Conservation (phyloP, 345 rosid species). For the Acer campestre region DNA sequence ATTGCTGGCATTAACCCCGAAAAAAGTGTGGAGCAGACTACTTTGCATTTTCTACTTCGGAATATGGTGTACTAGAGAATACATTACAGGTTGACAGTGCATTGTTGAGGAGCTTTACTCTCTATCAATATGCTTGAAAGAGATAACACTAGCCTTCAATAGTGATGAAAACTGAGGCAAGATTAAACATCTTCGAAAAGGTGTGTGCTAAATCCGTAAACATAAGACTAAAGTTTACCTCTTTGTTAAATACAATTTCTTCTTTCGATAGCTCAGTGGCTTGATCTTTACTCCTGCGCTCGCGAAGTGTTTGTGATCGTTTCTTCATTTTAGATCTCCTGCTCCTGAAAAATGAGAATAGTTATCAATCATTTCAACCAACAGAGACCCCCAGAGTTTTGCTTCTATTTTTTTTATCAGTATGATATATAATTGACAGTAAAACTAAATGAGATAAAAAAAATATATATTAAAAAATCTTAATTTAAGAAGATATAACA, state of each 20-base stretch:
- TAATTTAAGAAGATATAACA: not conserved
- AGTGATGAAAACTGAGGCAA: not conserved
- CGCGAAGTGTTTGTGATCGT: slow-evolving; percentile 39
- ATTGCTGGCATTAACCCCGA: not conserved
- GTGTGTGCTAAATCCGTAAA: not conserved
- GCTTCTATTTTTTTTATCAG: not conserved
- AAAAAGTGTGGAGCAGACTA: not conserved
- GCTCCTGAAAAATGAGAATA: slow-evolving; percentile 28
- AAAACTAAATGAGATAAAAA: not conserved
- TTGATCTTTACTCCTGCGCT: slow-evolving; percentile 31
- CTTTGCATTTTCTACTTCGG: not conserved
- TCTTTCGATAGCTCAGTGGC: slow-evolving; percentile 23
- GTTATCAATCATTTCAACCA: not conserved
- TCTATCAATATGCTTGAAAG: not conserved
- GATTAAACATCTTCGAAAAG: not conserved
- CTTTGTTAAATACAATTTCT: slow-evolving; percentile 21
- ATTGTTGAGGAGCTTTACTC: not conserved
- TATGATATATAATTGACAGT: not conserved
- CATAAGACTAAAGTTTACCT: slow-evolving; percentile 33
- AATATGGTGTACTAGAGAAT: not conserved
- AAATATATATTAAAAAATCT: not conserved
- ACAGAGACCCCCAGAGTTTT: not conserved
- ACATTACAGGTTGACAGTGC: not conserved
- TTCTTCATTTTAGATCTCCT: slow-evolving; percentile 40
- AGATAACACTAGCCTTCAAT: not conserved